These are phyloP conservation scores for Wickerhamomyces tratensis DNA, from an alignment of 805 yeast genomes.

Conservation along the genomic window DNA sequence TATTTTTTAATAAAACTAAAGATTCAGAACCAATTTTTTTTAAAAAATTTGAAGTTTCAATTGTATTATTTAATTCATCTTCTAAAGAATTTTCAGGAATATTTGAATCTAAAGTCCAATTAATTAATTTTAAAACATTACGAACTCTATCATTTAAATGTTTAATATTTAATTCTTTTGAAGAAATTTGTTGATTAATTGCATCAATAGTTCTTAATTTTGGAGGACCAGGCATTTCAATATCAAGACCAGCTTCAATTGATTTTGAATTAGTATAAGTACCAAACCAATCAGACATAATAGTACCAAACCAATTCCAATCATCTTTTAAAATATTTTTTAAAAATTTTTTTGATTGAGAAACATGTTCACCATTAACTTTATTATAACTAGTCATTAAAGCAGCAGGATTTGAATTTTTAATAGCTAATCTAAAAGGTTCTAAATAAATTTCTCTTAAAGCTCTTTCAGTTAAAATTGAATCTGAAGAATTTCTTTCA, in stretches of 20 bases:
- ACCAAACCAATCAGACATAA: slow-evolving; percentile 62
- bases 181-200: slow-evolving; percentile 30
- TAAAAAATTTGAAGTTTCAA: slow-evolving; percentile 33
- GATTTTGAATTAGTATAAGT: slow-evolving; percentile 36
- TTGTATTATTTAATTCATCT: slow-evolving; percentile 30
- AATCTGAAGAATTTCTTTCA: slow-evolving; percentile 37
- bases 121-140: slow-evolving; percentile 37
- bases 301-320: slow-evolving; percentile 47
- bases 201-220: slow-evolving; percentile 29
- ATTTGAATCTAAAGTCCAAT: slow-evolving; percentile 32
- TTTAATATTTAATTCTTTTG: slow-evolving; percentile 29
- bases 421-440: slow-evolving; percentile 53
- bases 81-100: slow-evolving; percentile 12
- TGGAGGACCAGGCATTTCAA: slow-evolving; percentile 63
- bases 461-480: slow-evolving; percentile 48
- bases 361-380: slow-evolving; percentile 50
- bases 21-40: slow-evolving; percentile 39
- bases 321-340: slow-evolving; percentile 40
- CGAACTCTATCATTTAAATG: slow-evolving; percentile 41
- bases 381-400: slow-evolving; percentile 58
- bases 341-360: slow-evolving; percentile 34
- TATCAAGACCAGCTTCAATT: slow-evolving; percentile 45
- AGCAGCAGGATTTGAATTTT: slow-evolving; percentile 40
- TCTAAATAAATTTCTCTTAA: slow-evolving; percentile 54
- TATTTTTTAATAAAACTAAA: slow-evolving; percentile 49